Conservation (phyloP, 805 yeast species). For the Myxozyma nipponensis region DNA sequence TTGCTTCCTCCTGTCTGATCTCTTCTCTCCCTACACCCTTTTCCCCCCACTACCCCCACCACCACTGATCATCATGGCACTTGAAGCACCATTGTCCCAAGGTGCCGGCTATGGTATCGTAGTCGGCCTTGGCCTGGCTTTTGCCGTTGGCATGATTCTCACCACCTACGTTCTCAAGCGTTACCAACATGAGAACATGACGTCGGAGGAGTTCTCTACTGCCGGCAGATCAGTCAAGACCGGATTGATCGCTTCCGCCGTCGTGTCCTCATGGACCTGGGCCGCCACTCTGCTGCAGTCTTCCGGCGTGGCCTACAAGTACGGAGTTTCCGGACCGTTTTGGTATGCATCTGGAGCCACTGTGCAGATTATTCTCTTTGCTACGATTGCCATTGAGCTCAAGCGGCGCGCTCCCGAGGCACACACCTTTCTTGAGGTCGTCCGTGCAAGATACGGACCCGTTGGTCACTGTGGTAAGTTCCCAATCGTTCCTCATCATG, state of each 20-base stretch:
- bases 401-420: conserved; percentile 88
- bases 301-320: conserved; percentile 70
- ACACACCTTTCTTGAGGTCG: conserved; percentile 84
- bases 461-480: conserved; percentile 50
- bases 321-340: conserved; percentile 73
- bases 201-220: conserved; percentile 91
- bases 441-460: conserved; percentile 77
- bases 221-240: conserved; percentile 88
- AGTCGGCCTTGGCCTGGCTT: conserved; percentile 73
- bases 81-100: too few species aligned
- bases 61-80: too few species aligned
- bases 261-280: conserved; percentile 93
- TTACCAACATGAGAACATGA: conserved; percentile 79
- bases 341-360: conserved; percentile 91
- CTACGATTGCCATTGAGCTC: conserved; percentile 81
- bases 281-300: conserved; percentile 74
- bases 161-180: conserved; percentile 40
- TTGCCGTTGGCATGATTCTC: conserved; percentile 40
- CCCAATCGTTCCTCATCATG: too few species aligned
- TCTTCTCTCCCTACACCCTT: too few species aligned
- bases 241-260: conserved; percentile 83
- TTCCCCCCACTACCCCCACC: too few species aligned
- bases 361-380: conserved; percentile 80
- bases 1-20: too few species aligned
- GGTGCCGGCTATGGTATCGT: conserved; percentile 68